Evolutionary conservation across 1,284 basidiomycete genomes (phyloP).

Genomic region (Spongiforma sp.): DNA sequence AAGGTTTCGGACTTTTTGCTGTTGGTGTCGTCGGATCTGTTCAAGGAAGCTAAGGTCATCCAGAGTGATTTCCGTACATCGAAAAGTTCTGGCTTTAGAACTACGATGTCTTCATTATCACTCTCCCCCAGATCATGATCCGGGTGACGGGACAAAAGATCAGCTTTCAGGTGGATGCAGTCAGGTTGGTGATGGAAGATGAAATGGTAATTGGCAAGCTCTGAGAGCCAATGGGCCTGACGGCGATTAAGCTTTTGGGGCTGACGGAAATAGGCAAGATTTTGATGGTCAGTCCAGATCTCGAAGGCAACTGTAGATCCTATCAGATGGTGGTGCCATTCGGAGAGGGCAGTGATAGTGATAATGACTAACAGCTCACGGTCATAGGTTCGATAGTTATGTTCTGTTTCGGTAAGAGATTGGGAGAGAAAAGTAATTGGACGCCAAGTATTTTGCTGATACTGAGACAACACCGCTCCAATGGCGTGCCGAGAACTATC

Average conservation of each 20-base stretch:
- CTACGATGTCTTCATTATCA: not conserved
- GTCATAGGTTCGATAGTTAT: not conserved
- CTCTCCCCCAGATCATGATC: conserved; percentile 5
- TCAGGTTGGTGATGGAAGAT: conserved; percentile 21
- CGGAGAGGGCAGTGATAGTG: conserved; percentile 18
- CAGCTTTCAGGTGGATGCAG: not conserved
- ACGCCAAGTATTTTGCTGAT: not conserved
- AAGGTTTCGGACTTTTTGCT: no score
- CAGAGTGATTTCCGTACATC: not conserved
- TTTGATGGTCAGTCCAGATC: conserved; percentile 19
- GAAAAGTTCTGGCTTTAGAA: not conserved
- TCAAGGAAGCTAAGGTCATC: not conserved
- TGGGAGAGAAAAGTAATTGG: not conserved
- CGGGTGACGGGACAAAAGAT: not conserved
- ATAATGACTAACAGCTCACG: not conserved
- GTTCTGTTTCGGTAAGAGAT: not conserved
- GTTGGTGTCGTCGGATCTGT: not conserved
- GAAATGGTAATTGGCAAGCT: conserved; percentile 38
- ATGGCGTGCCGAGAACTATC: not conserved
- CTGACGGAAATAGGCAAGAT: not conserved
- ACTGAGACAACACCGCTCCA: not conserved
- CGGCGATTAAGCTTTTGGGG: conserved; percentile 37
- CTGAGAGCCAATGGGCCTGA: conserved; percentile 43
- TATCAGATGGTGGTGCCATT: conserved; percentile 33
- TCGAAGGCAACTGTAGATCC: conserved; percentile 26